Evolutionary conservation across 163 green algal genomes (phyloP), one percentile per base, ranked within the genome.

Genomic region (Chlamydomonas reinhardtii): DNA sequence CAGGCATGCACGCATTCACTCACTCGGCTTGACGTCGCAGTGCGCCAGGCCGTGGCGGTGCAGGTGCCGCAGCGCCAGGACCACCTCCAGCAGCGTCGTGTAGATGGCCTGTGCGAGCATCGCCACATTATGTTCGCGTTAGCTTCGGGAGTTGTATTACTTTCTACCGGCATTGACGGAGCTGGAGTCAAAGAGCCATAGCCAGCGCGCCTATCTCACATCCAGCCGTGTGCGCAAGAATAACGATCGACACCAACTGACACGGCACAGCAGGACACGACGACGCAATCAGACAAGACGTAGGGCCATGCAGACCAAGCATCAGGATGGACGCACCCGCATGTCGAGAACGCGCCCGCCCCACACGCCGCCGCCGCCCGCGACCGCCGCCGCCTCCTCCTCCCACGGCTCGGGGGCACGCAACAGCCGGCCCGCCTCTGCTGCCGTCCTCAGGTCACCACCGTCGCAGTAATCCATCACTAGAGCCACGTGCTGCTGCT

Each of bases 401-500:
- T 56, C 48, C 48, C 48, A 56, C 12, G 48, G 48, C 48, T 73
- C 27, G 4, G 66, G 29, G 31, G 29, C 31, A 20, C 31, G 66
- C n/a, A 73, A 31, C 66, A 73, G 66, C 66, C 32, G n/a, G n/a
- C 66, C 66, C n/a, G 29, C n/a, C 66, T 73, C 66, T 31, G 66
- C 66, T 9, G 66, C 66, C 2, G 32, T 31, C 8, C 66, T n/a
- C 66, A 73, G 15, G 66, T 73, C 66, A 2, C 66, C 27, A n/a
- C 31, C 22, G 66, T 73, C 66, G 66, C 66, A 73, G 15, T 73
- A 73, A 8, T 73, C 66, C 66, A 73, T 73, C n/a, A 73, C 66
- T 4, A 73, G 66, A 6, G n/a, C 66, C 66, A 73, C 5, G 48
- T 56, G 48, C 5, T 56, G 62, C 62, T 31, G 66, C 29, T 73